phyloP scores from a whole-genome alignment of 305 asterid species.

The Striga hermonthica region DNA sequence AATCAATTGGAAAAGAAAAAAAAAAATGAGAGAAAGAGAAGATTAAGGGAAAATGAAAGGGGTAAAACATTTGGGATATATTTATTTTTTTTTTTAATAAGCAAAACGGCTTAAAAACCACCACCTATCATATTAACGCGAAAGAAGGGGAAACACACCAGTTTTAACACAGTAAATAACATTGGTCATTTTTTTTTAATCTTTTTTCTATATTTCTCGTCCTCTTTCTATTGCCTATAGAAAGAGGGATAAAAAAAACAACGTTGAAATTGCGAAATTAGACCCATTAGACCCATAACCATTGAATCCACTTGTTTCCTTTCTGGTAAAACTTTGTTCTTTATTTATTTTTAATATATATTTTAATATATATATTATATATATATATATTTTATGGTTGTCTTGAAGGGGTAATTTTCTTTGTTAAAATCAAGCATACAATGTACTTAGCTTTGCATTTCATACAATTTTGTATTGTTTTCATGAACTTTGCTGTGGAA shows the following conservation, averaged over 20 bases:
- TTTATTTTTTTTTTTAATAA: too few relatives aligned
- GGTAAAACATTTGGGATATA: too few relatives aligned
- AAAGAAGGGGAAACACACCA: constrained; percentile 35
- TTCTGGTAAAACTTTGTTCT: constrained; percentile 14
- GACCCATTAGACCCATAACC: constrained; percentile 33
- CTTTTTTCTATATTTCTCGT: neutral
- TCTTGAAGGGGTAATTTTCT: neutral
- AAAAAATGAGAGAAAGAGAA: too few relatives aligned
- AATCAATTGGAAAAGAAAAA: too few relatives aligned
- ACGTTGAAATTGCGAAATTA: constrained; percentile 33
- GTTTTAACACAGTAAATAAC: constrained; percentile 18
- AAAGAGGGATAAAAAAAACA: neutral
- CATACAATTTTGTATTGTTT: too few relatives aligned
- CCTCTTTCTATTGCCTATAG: too few relatives aligned
- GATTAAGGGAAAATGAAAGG: too few relatives aligned
- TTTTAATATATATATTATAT: neutral
- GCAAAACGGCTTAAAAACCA: too few relatives aligned
- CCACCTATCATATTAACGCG: constrained; percentile 26
- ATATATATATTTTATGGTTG: neutral
- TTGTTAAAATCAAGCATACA: too few relatives aligned
- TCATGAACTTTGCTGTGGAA: too few relatives aligned
- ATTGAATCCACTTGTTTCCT: constrained; percentile 36
- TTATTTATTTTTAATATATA: neutral
- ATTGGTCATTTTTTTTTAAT: neutral
- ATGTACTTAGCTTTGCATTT: too few relatives aligned